A percentile compares a stretch with the other conserved stretches of the same genome.
Evolutionary conservation across 495 filamentous ascomycete species (phyloP).

Genomic region (Penicillium atrosanguineum): DNA sequence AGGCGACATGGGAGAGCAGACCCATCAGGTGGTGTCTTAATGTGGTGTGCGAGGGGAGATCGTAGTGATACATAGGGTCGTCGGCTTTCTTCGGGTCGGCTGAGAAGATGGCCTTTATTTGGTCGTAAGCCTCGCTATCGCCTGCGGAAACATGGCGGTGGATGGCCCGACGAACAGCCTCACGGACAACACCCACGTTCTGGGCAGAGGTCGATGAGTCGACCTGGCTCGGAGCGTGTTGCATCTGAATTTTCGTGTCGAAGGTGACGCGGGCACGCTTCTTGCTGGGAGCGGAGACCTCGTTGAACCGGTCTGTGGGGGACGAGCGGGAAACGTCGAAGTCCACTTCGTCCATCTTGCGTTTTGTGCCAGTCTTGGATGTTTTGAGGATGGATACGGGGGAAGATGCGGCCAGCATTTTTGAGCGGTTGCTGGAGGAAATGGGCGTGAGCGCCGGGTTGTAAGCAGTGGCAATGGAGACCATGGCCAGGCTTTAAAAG

Average conservation of each 20-base stretch:
- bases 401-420: slow-evolving; percentile 36
- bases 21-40: slow-evolving; percentile 74
- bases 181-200: slow-evolving; percentile 57
- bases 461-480: slow-evolving; percentile 40
- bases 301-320: slow-evolving; percentile 36
- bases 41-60: slow-evolving; percentile 48
- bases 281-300: slow-evolving; percentile 42
- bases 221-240: slow-evolving; percentile 21
- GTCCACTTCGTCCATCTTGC: slow-evolving; percentile 43
- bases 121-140: slow-evolving; percentile 70
- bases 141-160: slow-evolving; percentile 59
- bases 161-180: slow-evolving; percentile 72
- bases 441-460: slow-evolving; percentile 28
- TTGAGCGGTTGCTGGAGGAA: slow-evolving; percentile 22
- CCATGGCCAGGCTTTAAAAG: slow-evolving; percentile 33
- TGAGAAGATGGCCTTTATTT: slow-evolving; percentile 66
- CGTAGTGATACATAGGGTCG: slow-evolving; percentile 37
- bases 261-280: slow-evolving; percentile 74
- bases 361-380: slow-evolving; percentile 38
- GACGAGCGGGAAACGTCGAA: slow-evolving; percentile 37
- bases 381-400: slow-evolving; percentile 45
- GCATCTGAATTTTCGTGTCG: slow-evolving; percentile 61
- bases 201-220: slow-evolving; percentile 44
- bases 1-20: slow-evolving; percentile 67
- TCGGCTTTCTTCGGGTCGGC: slow-evolving; percentile 43